Percentiles rank a stretch among this genome's conserved stretches.
Evolutionary conservation across 2,329 filamentous ascomycete species (phyloP).

Genomic region (Beauveria asiatica): DNA sequence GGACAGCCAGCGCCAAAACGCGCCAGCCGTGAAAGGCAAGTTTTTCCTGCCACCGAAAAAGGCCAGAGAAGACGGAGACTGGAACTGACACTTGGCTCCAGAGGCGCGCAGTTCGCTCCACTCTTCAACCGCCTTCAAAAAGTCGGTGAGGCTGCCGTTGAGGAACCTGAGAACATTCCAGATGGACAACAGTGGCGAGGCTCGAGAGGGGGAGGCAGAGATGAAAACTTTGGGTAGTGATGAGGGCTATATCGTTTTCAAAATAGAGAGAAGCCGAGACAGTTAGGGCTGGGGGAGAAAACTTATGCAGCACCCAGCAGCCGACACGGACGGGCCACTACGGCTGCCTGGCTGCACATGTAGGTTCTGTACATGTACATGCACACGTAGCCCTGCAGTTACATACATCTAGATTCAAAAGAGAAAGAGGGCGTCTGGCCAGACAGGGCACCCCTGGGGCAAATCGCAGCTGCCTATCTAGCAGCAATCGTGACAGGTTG

Average conservation of each 20-base stretch:
- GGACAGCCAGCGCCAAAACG: not conserved
- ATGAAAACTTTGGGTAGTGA: not conserved
- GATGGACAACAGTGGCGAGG: not conserved
- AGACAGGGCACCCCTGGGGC: slow-evolving; percentile 1
- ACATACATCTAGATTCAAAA: not conserved
- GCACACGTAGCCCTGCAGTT: slow-evolving; percentile 7
- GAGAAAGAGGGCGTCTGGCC: slow-evolving; percentile 2
- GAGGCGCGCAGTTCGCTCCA: slow-evolving; percentile 15
- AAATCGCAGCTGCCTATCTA: slow-evolving; percentile 1
- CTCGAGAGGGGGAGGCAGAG: not conserved
- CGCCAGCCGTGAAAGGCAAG: not conserved
- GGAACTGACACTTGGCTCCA: not conserved
- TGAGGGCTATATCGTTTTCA: not conserved
- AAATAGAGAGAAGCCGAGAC: slow-evolving; percentile 1
- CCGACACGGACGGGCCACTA: not conserved
- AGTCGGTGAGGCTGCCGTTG: slow-evolving; percentile 22
- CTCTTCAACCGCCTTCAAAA: slow-evolving; percentile 19
- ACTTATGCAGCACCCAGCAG: not conserved
- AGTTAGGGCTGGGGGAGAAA: slow-evolving; percentile 4
- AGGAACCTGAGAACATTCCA: slow-evolving; percentile 4
- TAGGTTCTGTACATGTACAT: not conserved
- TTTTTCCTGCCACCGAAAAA: not conserved
- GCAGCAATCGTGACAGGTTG: not conserved
- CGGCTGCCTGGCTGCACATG: not conserved
- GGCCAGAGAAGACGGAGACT: no score